Evolutionary conservation across 202 grass and related monocot genomes (phyloP), one percentile per base, ranked within the genome.

Genomic region (Musa balbisiana): DNA sequence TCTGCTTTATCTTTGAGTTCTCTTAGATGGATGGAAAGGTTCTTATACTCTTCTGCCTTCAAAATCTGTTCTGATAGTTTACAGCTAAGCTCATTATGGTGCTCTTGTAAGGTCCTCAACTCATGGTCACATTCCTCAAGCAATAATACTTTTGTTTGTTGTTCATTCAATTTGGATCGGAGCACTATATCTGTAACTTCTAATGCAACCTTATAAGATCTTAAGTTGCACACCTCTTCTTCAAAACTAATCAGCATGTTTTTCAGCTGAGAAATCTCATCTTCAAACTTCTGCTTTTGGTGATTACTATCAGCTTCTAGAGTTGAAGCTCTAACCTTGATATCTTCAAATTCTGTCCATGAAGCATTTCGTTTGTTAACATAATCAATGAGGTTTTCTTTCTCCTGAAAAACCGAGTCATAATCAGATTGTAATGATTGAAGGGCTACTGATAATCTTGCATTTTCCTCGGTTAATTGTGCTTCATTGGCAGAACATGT

Each of bases 31-130:
- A 92, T 88, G 69, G 89, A 95, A 8, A 99, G 81, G 70, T 88
- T 95, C 79, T 88, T 99, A 80, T 90, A 95, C 69, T 99, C 95
- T 78, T 99, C 87, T 65, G 95, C 80, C 84, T 88, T 99, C 81
- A 92, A 69, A 83, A 77, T 88, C 83, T 99, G 87, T 86, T 99
- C 91, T 26, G 89, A 83, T 64, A 95, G 87, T 86, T 91, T 92
- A 73, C 82, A 76, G 52, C 85, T 88, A 50, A 95, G 83, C 62
- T 90, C 95, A 52, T 86, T 85, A 51, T 95, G 83, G 43, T 88
- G 87, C 76, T 92, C 91, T 88, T 83, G 86, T 60, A 92, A 88
- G 75, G 69, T 76, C 55, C 55, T 83, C 69, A 92, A 79, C 55
- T 99, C 81, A 58, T 72, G 71, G 19, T 75, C 83, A 59, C 75